phyloP scores from a whole-genome alignment of 148 eudicot genomes.

The Rhododendron ferrugineum region DNA sequence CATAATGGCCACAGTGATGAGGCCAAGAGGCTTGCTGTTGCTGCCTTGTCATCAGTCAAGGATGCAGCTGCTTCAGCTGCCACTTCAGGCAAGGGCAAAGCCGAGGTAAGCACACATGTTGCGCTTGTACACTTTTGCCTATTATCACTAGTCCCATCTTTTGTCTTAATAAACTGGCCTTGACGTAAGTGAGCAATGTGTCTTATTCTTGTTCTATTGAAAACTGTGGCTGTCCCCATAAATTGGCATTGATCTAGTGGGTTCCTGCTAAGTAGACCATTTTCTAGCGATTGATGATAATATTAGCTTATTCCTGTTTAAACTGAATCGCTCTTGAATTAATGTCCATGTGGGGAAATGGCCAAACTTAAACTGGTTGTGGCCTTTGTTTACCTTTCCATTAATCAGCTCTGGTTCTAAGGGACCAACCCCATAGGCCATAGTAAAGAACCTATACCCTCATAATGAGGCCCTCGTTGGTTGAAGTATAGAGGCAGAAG shows the following conservation, averaged over 20 bases:
- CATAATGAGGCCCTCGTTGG: background rate
- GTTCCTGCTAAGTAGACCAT: background rate
- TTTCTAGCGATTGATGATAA: background rate
- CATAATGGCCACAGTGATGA: slow-evolving; percentile 61
- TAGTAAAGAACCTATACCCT: background rate
- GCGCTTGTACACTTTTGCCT: too few relatives aligned
- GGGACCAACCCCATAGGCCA: background rate
- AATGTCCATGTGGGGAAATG: background rate
- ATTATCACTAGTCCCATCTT: too few relatives aligned
- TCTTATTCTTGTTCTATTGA: background rate
- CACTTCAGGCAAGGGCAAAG: slow-evolving; percentile 54
- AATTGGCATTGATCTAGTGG: background rate
- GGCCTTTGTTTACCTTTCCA: background rate
- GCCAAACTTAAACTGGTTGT: too few relatives aligned
- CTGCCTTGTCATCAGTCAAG: slow-evolving; percentile 77
- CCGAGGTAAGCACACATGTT: slow-evolving; percentile 48
- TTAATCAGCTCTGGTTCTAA: background rate
- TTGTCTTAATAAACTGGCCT: background rate
- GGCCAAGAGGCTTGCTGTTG: slow-evolving; percentile 73
- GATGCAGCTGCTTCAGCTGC: slow-evolving; percentile 51
- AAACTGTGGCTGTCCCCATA: background rate
- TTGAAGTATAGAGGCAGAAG: background rate
- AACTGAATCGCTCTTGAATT: too few relatives aligned
- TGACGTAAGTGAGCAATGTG: background rate
- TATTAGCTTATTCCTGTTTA: too few relatives aligned